These are phyloP conservation scores for Pseudogymnoascus sp. DNA, from an alignment of 2,329 filamentous ascomycete genomes.

Conservation along the genomic window DNA sequence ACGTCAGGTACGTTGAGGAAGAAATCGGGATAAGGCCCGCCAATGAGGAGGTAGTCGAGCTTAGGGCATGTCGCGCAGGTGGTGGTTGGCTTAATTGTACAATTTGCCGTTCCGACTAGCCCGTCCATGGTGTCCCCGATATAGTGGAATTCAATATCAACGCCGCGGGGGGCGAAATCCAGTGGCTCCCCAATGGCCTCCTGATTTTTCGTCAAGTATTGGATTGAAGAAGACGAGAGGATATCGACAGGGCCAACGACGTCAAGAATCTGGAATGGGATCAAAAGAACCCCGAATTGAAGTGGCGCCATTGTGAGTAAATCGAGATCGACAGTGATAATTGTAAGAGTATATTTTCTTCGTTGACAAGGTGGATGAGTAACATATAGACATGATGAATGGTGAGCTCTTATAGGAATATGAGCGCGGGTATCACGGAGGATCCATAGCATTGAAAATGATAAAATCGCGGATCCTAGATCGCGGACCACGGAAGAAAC, in stretches of 20 bases:
- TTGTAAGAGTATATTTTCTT: background rate
- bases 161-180: conserved; percentile 15
- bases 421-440: background rate
- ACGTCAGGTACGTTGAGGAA: conserved; percentile 25
- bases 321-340: background rate
- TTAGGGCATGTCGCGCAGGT: conserved; percentile 31
- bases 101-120: conserved; percentile 18
- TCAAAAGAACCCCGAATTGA: conserved; percentile 21
- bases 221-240: conserved; percentile 10
- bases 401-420: background rate
- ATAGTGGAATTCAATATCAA: conserved; percentile 29
- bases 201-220: background rate
- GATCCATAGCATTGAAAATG: background rate
- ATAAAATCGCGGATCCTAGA: conserved; percentile 1
- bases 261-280: conserved; percentile 22
- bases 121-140: conserved; percentile 28
- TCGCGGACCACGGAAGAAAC: background rate
- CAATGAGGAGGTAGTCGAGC: conserved; percentile 32
- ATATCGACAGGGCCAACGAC: conserved; percentile 22
- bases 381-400: background rate
- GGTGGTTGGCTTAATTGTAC: conserved; percentile 24
- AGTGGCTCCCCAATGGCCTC: background rate
- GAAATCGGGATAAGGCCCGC: conserved; percentile 24
- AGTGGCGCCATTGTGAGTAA: conserved; percentile 19
- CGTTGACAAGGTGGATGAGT: background rate